Conservation (phyloP, 305 asterid species). For the Stenogyne calaminthoides region DNA sequence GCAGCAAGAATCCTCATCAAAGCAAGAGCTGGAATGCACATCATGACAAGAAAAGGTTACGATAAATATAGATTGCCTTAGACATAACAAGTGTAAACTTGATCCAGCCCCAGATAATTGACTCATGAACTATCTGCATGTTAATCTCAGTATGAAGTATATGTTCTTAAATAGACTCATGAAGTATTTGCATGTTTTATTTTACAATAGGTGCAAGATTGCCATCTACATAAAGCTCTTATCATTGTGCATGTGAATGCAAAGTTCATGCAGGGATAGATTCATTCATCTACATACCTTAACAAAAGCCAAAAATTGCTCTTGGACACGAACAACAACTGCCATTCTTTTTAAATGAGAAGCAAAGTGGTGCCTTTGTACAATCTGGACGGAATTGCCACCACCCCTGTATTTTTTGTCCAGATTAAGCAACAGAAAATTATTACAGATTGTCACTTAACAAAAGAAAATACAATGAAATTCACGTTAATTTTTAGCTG, state of each 20-base stretch:
- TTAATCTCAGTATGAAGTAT: constrained; percentile 9
- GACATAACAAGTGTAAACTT: neutral
- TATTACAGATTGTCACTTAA: constrained; percentile 20
- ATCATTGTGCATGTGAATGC: neutral
- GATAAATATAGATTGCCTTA: neutral
- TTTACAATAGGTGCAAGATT: constrained; percentile 18
- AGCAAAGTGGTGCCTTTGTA: constrained; percentile 98
- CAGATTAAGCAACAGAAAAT: constrained; percentile 24
- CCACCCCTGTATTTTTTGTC: constrained; percentile 71
- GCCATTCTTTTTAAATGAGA: constrained; percentile 97
- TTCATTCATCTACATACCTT: constrained; percentile 54
- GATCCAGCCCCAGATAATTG: neutral
- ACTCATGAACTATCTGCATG: neutral
- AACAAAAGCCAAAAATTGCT: constrained; percentile 84
- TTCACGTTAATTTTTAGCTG: neutral
- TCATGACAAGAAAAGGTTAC: neutral
- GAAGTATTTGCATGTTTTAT: neutral
- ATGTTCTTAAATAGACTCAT: constrained; percentile 3
- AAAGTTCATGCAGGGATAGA: neutral
- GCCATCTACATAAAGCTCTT: constrained; percentile 14
- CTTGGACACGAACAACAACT: constrained; percentile 92
- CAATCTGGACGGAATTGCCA: constrained; percentile 87
- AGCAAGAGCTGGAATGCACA: neutral
- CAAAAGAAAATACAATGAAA: neutral
- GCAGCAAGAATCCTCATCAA: neutral